Evolutionary conservation across 805 yeast genomes (phyloP).

Genomic region (Candida chilensis): DNA sequence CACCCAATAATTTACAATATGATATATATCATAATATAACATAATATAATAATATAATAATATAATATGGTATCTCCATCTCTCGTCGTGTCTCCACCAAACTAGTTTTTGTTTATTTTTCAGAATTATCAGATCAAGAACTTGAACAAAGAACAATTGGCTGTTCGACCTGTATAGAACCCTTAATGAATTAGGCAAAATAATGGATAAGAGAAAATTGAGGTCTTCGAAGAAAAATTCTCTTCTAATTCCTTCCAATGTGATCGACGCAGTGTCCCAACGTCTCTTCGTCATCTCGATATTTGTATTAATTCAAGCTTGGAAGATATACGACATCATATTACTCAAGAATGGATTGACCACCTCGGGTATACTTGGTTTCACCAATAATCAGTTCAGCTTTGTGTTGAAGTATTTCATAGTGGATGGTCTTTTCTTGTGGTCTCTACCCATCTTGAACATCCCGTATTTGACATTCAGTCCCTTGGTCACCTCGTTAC

Average conservation of each 20-base stretch:
- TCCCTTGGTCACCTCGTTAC: conserved; percentile 41
- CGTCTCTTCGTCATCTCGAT: conserved; percentile 56
- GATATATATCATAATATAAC: no score
- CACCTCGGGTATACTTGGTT: conserved; percentile 17
- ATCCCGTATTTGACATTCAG: conserved; percentile 68
- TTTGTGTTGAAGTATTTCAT: conserved; percentile 65
- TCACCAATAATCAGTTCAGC: conserved; percentile 39
- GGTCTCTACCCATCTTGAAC: conserved; percentile 63
- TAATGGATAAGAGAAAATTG: not conserved
- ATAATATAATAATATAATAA: no score
- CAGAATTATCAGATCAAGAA: not conserved
- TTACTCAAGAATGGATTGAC: conserved; percentile 37
- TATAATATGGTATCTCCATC: no score
- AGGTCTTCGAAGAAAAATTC: not conserved
- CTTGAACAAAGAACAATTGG: not conserved
- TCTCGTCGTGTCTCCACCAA: no score
- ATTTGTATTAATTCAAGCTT: conserved; percentile 73
- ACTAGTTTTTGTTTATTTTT: not conserved
- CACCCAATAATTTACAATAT: no score
- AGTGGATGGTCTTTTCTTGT: conserved; percentile 63
- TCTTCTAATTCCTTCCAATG: conserved; percentile 48
- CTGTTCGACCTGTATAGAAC: not conserved
- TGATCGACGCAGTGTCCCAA: conserved; percentile 72
- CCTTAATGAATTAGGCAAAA: not conserved
- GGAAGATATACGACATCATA: conserved; percentile 69